A percentile compares a stretch with the other conserved stretches of the same genome.
Evolutionary conservation across 225 moss, liverwort and hornwort genomes (phyloP).

Genomic region (Pseudisothecium myosuroides): DNA sequence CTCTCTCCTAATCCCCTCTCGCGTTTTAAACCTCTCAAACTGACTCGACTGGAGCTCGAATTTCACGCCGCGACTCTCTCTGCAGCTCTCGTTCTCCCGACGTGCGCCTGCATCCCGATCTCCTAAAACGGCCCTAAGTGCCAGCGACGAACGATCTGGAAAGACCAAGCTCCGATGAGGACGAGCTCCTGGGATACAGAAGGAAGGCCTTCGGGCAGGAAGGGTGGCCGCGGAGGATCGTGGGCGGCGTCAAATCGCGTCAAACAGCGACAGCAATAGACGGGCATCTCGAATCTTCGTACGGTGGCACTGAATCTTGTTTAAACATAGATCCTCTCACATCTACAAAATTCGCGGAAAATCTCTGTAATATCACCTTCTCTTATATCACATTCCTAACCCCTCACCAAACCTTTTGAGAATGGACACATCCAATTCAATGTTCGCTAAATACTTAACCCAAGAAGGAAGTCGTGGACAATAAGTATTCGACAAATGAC

Average conservation of each 20-base stretch:
- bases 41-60: not conserved
- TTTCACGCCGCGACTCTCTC: not conserved
- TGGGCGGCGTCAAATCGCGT: not conserved
- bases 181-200: not conserved
- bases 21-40: not conserved
- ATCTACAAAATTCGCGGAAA: not conserved
- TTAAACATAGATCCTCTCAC: not conserved
- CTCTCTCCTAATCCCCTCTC: not conserved
- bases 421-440: not conserved
- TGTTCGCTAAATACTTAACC: not conserved
- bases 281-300: not conserved
- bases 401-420: not conserved
- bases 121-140: not conserved
- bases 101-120: conserved; percentile 2
- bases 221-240: not conserved
- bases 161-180: not conserved
- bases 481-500: too few species aligned
- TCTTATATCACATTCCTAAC: not conserved
- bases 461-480: too few species aligned
- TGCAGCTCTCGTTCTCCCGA: not conserved
- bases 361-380: not conserved
- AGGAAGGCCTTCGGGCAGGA: not conserved
- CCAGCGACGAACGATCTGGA: not conserved
- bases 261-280: not conserved
- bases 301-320: not conserved